Conservation (phyloP, 345 rosid genomes). For the Linum tenue region DNA sequence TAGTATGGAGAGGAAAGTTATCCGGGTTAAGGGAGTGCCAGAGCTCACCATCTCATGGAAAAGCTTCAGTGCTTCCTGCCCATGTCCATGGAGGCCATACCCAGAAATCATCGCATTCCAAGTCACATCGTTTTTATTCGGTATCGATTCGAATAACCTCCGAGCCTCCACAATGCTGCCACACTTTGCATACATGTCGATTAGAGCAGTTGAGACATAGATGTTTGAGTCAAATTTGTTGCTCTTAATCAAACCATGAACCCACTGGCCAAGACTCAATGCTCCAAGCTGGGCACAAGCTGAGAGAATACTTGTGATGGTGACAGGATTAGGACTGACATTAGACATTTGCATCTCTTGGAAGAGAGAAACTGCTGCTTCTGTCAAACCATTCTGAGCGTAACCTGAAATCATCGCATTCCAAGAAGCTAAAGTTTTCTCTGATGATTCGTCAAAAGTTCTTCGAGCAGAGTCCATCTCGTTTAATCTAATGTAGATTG, state of each 20-base stretch:
- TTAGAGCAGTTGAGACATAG: slow-evolving; percentile 61
- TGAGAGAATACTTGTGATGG: slow-evolving; percentile 60
- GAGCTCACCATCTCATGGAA: slow-evolving; percentile 7
- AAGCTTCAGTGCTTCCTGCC: slow-evolving; percentile 51
- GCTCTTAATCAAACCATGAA: slow-evolving; percentile 41
- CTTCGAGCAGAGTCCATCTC: slow-evolving; percentile 47
- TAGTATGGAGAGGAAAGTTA: slow-evolving; percentile 61
- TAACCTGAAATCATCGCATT: slow-evolving; percentile 82
- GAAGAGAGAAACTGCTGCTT: slow-evolving; percentile 55
- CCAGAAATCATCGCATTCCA: slow-evolving; percentile 84
- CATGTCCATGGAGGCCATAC: slow-evolving; percentile 77
- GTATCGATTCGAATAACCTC: slow-evolving; percentile 42
- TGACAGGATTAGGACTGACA: slow-evolving; percentile 52
- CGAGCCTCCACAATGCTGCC: slow-evolving; percentile 64
- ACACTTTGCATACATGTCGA: slow-evolving; percentile 81
- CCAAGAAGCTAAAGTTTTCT: slow-evolving; percentile 69
- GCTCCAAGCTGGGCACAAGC: slow-evolving; percentile 79
- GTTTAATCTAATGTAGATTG: slow-evolving; percentile 53
- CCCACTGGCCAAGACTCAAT: slow-evolving; percentile 63
- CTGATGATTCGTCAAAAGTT: slow-evolving; percentile 44
- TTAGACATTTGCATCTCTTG: slow-evolving; percentile 47
- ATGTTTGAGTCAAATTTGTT: slow-evolving; percentile 47
- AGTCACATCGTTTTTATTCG: slow-evolving; percentile 61
- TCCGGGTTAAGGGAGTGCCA: slow-evolving; percentile 39
- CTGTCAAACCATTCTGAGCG: slow-evolving; percentile 65